Evolutionary conservation across 106 monocot species (phyloP).

Genomic region (Amphibolis antarctica): DNA sequence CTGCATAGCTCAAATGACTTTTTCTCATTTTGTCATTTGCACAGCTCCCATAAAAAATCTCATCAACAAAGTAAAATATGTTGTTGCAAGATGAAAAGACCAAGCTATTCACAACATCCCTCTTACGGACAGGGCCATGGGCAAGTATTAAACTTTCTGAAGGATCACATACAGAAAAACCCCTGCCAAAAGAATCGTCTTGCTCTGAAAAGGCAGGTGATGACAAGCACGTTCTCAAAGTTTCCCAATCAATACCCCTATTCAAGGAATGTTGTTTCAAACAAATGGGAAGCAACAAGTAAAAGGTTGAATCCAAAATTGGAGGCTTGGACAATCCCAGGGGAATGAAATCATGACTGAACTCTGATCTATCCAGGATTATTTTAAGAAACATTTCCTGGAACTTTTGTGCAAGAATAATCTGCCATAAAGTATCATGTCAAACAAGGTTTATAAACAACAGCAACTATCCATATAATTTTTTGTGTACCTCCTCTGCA

Average conservation of each 20-base stretch:
- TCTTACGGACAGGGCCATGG: slow-evolving; percentile 35
- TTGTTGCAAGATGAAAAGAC: slow-evolving; percentile 57
- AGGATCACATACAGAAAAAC: not conserved
- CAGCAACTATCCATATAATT: not conserved
- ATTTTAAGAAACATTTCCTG: slow-evolving; percentile 92
- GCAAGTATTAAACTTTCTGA: slow-evolving; percentile 43
- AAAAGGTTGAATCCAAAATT: slow-evolving; percentile 31
- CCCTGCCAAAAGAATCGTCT: slow-evolving; percentile 11
- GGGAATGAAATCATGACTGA: slow-evolving; percentile 31
- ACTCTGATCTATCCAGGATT: slow-evolving; percentile 65
- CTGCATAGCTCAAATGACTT: slow-evolving; percentile 27
- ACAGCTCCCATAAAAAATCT: slow-evolving; percentile 48
- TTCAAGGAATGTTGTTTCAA: slow-evolving; percentile 14
- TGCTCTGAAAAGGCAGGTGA: slow-evolving; percentile 49
- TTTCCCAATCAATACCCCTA: slow-evolving; percentile 56
- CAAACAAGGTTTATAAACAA: slow-evolving; percentile 6
- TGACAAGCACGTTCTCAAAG: slow-evolving; percentile 57
- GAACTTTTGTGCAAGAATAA: slow-evolving; percentile 57
- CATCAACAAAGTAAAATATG: slow-evolving; percentile 71
- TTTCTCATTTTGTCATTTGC: slow-evolving; percentile 30
- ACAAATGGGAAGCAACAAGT: slow-evolving; percentile 69
- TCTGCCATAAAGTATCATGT: slow-evolving; percentile 30
- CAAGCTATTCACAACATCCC: slow-evolving; percentile 54
- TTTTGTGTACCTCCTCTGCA: slow-evolving; percentile 43
- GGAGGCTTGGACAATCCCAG: slow-evolving; percentile 25